Base-by-base conservation (phyloP, 2,329 filamentous ascomycete genomes). In the Diatrype stigma region DNA sequence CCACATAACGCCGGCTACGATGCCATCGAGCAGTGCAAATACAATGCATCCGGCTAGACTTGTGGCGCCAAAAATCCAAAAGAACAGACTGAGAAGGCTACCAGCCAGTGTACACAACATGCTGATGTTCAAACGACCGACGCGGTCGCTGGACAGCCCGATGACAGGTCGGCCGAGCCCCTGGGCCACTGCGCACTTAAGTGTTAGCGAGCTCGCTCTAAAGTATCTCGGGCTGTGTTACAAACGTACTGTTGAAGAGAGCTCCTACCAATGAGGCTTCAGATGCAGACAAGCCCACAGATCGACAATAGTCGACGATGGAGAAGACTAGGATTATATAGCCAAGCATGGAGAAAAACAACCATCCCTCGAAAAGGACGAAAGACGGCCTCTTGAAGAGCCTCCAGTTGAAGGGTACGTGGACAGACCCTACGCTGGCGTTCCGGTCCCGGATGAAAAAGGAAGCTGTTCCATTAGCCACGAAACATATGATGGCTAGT, bases 301-400 rank as follows among this genome's bases (percentile, higher is more conserved):
- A 78, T 50, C 80, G 77, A 35, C 85, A 85, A 62, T 90, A 93
- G 64, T 86, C 88, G 14, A 88, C 84, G 44, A 92, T 71, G 11
- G 82, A 87, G 68, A 91, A 93, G 42, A 91, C 77, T n/a, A 91
- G 75, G 4, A 90, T 85, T 23, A 89, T 77, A 60, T 93, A 93
- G 5, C 79, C 87, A 14, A 93, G 70, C 70, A 92, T 82, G 53
- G 79, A 84, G 56, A 92, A 84, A 67, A 84, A 82, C 7, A 85
- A 85, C 73, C 85, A 94, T 2, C 69, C 74, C 35, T 89, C 67
- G 12, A 89, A 73, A 2, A 90, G 70, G 23, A 84, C 64, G 56
- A 86, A 90, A 61, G 89, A 81, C 0, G 72, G 61, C 3, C 78
- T 74, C 56, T 72, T 79, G 64, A 92, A 81, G 1, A 92, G 73